Percentiles rank a stretch among this genome's conserved stretches.
phyloP scores from a whole-genome alignment of 2,329 filamentous ascomycete genomes.

The Parafenestella ontariensis region DNA sequence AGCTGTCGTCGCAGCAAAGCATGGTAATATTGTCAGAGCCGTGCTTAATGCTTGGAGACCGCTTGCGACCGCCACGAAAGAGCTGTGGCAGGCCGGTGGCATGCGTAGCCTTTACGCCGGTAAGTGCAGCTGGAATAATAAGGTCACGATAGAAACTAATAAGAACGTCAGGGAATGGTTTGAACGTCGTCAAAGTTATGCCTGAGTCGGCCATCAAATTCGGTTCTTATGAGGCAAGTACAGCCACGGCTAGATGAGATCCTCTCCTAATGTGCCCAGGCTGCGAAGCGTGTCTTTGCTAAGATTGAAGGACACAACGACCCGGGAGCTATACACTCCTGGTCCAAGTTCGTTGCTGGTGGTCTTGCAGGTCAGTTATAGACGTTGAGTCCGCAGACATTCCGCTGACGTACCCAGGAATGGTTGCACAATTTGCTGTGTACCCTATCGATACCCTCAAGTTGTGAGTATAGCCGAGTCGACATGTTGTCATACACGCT shows the following conservation, averaged over 20 bases:
- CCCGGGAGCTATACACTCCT: slow-evolving; percentile 76
- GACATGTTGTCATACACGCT: slow-evolving; percentile 7
- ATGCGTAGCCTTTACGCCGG: slow-evolving; percentile 91
- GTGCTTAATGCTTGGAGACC: slow-evolving; percentile 72
- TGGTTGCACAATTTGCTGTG: slow-evolving; percentile 95
- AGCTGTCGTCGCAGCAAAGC: slow-evolving; percentile 71
- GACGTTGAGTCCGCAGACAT: not conserved
- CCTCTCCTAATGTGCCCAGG: slow-evolving; percentile 54
- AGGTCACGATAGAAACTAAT: slow-evolving; percentile 14
- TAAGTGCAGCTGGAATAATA: slow-evolving; percentile 53
- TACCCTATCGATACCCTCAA: slow-evolving; percentile 90
- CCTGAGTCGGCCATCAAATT: slow-evolving; percentile 99
- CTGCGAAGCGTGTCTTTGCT: slow-evolving; percentile 85
- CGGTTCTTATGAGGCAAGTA: slow-evolving; percentile 82
- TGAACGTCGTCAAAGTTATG: slow-evolving; percentile 98
- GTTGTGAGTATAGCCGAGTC: slow-evolving; percentile 58
- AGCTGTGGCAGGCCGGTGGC: slow-evolving; percentile 85
- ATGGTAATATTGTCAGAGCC: slow-evolving; percentile 71
- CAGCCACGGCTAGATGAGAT: not conserved
- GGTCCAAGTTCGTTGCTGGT: slow-evolving; percentile 89
- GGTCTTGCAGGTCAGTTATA: slow-evolving; percentile 72
- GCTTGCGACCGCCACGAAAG: slow-evolving; percentile 74
- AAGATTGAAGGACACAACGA: slow-evolving; percentile 88
- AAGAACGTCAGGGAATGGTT: slow-evolving; percentile 75
- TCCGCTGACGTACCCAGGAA: slow-evolving; percentile 56